A percentile compares a stretch with the other conserved stretches of the same genome.
phyloP scores from a whole-genome alignment of 495 filamentous ascomycete species.

The Cetradonia linearis region DNA sequence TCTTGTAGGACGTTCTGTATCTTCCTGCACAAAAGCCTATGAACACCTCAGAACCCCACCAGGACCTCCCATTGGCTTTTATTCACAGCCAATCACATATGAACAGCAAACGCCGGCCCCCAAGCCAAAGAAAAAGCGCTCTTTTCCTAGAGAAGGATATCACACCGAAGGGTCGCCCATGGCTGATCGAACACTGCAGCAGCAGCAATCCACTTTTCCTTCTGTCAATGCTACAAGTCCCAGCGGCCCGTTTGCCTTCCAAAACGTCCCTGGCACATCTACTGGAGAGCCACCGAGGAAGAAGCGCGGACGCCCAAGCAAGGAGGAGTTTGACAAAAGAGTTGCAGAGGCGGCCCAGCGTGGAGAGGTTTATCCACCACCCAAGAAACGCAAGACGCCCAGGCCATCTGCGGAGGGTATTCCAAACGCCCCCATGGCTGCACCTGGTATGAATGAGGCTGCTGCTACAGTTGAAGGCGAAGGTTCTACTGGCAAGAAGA shows the following conservation, averaged over 20 bases:
- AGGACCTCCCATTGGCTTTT: constrained; percentile 13
- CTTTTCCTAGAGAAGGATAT: constrained; percentile 13
- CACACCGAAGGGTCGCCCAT: constrained; percentile 5
- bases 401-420: constrained; percentile 18
- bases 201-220: constrained; percentile 23
- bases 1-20: constrained; percentile 35
- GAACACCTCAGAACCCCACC: constrained; percentile 17
- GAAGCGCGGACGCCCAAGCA: constrained; percentile 50
- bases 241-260: constrained; percentile 23
- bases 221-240: constrained; percentile 24
- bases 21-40: constrained; percentile 32
- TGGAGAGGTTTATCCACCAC: constrained; percentile 41
- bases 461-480: constrained; percentile 10
- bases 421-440: constrained; percentile 1
- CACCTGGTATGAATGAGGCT: constrained; percentile 10
- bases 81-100: constrained; percentile 13
- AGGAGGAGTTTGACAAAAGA: constrained; percentile 44
- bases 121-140: constrained; percentile 24
- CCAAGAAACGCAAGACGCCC: constrained; percentile 25
- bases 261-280: constrained; percentile 17
- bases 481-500: constrained; percentile 15
- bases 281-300: constrained; percentile 42
- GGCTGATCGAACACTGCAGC: constrained; percentile 24
- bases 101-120: constrained; percentile 14
- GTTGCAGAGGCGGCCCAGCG: constrained; percentile 43